A percentile compares a stretch with the other conserved stretches of the same genome.
These are phyloP conservation scores for Xylariaceae sp. DNA, from an alignment of 2,329 filamentous ascomycete species.

Conservation along the genomic window DNA sequence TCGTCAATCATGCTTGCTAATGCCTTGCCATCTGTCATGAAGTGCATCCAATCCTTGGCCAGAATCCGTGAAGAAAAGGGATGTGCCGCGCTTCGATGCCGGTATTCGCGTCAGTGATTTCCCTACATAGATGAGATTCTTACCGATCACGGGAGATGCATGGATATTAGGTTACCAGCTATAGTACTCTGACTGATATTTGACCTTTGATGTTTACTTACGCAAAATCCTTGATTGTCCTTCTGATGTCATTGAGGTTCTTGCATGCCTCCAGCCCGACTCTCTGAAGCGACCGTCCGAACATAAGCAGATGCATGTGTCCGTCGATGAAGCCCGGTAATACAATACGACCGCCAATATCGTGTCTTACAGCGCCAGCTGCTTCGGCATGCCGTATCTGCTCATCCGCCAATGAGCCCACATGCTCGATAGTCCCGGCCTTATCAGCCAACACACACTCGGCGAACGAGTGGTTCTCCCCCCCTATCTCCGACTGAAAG, in stretches of 20 bases:
- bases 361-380: slow-evolving; percentile 26
- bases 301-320: slow-evolving; percentile 54
- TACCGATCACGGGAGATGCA: neutral
- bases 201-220: slow-evolving; percentile 8
- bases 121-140: neutral
- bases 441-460: slow-evolving; percentile 37
- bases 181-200: too few relatives aligned
- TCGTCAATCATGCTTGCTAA: slow-evolving; percentile 49
- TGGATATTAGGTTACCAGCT: neutral
- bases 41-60: slow-evolving; percentile 54
- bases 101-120: slow-evolving; percentile 8
- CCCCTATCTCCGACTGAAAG: slow-evolving; percentile 43
- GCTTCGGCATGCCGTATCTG: slow-evolving; percentile 30
- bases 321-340: slow-evolving; percentile 55
- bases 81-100: slow-evolving; percentile 31
- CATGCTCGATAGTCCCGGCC: slow-evolving; percentile 34
- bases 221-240: slow-evolving; percentile 43
- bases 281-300: slow-evolving; percentile 52
- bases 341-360: slow-evolving; percentile 41
- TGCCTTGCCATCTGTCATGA: slow-evolving; percentile 48
- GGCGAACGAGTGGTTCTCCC: slow-evolving; percentile 33
- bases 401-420: slow-evolving; percentile 35
- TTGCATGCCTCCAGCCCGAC: slow-evolving; percentile 45
- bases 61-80: slow-evolving; percentile 46
- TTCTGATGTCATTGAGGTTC: slow-evolving; percentile 46